Base-by-base conservation (phyloP, 805 yeast species). In the Candida glaebosa region DNA sequence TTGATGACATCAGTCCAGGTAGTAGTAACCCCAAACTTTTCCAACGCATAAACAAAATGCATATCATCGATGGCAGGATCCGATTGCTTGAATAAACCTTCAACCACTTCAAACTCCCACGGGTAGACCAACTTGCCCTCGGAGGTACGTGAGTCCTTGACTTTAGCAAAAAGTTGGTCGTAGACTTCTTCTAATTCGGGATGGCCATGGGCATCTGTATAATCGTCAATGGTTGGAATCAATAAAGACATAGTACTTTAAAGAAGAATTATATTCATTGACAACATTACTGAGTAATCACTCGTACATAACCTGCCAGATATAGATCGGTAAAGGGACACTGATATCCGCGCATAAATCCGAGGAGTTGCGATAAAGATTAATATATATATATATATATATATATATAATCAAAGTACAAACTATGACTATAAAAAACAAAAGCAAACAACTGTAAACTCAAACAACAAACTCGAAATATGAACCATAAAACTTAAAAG, bases 51-150 rank as follows among this genome's bases (percentile, higher is more conserved):
- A 47, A 69, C 67, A 60, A 76, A 78, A n/a, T 46, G 48, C 35
- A 61, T 41, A 45, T 78, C 82, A 42, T 78, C 75, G 0, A 78
- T 73, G 1, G 44, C 47, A 35, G 69, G 58, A 40, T 67, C 73
- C 3, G 72, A 52, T 51, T 77, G 82, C 43, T 65, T 64, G 61
- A 78, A 78, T 41, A 76, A 72, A 0, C 81, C 81, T 0, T 56
- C 60, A 3, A 75, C 78, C 7, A 66, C 65, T 47, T 73, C 75
- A 49, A 76, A 76, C 7, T 46, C 51, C 79, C 79, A 77, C 1
- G 72, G 71, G 38, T 56, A 58, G n/a, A 40, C 40, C 32, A 43
- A 50, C 9, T 58, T 48, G 1, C 58, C 52, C 6, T 40, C 35
- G 8, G 33, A 28, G 33, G 63, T 63, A 36, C 47, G 50, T 34